A percentile compares a stretch with the other conserved stretches of the same genome.
phyloP scores from a whole-genome alignment of 2,329 filamentous ascomycete genomes.

The Arthrinium phaeospermum region DNA sequence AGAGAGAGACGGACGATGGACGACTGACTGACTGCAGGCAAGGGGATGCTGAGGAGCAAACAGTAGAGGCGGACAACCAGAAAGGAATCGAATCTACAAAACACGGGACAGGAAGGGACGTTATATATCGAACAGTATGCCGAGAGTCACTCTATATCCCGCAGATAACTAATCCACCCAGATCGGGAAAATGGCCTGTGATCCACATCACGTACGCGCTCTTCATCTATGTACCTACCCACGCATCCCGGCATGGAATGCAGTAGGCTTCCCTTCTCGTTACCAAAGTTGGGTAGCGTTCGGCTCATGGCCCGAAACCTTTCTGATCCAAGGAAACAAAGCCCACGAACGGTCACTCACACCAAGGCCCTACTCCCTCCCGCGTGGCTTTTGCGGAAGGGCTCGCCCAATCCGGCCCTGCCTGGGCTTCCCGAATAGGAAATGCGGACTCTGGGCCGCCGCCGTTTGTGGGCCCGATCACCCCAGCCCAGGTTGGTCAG shows the following conservation, averaged over 20 bases:
- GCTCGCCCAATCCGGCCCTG: not conserved
- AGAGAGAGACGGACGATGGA: not conserved
- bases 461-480: not conserved
- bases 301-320: constrained; percentile 13
- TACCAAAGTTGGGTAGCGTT: not conserved
- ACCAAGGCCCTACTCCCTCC: not conserved
- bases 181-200: not conserved
- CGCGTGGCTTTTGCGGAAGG: not conserved
- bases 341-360: not conserved
- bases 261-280: not conserved
- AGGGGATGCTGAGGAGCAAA: not conserved
- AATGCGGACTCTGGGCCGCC: constrained; percentile 1
- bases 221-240: not conserved
- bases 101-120: not conserved
- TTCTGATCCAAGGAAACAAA: not conserved
- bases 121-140: not conserved
- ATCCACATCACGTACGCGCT: constrained; percentile 6
- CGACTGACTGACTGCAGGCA: not conserved
- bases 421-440: not conserved
- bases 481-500: not conserved
- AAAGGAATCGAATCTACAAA: not conserved
- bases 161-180: not conserved
- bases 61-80: constrained; percentile 1
- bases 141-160: not conserved
- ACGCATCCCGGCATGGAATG: not conserved